These are phyloP conservation scores for Tripterygium wilfordii DNA, from an alignment of 177 flowering plant species.

Conservation along the genomic window DNA sequence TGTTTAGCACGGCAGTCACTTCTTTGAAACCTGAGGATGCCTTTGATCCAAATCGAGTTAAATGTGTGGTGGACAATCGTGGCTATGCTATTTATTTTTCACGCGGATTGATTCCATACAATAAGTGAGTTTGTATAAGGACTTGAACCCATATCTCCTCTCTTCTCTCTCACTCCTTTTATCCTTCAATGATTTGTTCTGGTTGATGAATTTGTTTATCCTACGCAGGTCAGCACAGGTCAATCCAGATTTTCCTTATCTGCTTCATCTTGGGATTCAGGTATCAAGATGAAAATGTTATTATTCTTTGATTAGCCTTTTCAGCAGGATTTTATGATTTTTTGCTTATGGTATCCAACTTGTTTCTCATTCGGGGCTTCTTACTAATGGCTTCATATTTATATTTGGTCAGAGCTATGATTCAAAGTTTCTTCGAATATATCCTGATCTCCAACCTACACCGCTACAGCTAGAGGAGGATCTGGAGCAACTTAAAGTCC, in stretches of 20 bases:
- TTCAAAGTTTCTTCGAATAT: constrained; percentile 64
- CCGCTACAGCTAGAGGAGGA: constrained; percentile 97
- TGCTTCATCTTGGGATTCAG: constrained; percentile 97
- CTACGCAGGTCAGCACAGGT: constrained; percentile 63
- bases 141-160: no score
- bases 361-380: neutral
- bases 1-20: constrained; percentile 96
- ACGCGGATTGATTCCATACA: constrained; percentile 81
- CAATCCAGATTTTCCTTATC: constrained; percentile 73
- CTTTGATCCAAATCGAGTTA: constrained; percentile 83
- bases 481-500: constrained; percentile 93
- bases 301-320: neutral
- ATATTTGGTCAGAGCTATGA: constrained; percentile 63
- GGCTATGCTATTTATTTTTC: constrained; percentile 97
- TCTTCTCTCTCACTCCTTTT: neutral
- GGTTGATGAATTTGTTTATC: neutral
- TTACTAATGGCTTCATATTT: constrained; percentile 1
- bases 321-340: neutral
- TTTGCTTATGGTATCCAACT: neutral
- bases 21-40: constrained; percentile 87
- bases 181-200: neutral
- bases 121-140: constrained; percentile 53
- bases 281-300: constrained; percentile 23
- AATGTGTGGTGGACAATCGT: constrained; percentile 77
- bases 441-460: constrained; percentile 78